phyloP scores from a whole-genome alignment of 768 basidiomycete species.

The Tricholoma furcatifolium region DNA sequence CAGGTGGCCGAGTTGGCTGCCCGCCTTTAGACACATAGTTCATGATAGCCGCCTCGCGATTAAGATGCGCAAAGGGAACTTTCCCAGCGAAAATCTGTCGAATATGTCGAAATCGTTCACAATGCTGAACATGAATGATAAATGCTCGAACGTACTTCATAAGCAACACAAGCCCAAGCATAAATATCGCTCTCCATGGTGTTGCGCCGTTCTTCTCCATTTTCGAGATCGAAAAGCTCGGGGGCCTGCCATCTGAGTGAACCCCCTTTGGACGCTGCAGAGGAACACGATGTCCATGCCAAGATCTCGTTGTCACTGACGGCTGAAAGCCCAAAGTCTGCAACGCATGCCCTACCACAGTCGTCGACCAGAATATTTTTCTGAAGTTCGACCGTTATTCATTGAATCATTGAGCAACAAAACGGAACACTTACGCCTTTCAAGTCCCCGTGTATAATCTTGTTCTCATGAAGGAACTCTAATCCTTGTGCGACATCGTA shows the following conservation, averaged over 20 bases:
- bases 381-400: constrained; percentile 7
- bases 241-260: constrained; percentile 20
- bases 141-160: constrained; percentile 19
- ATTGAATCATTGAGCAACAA: background rate
- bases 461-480: constrained; percentile 29
- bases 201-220: background rate
- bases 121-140: background rate
- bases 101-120: background rate
- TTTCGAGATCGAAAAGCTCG: constrained; percentile 14
- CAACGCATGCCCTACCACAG: constrained; percentile 16
- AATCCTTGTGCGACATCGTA: constrained; percentile 30
- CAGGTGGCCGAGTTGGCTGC: background rate
- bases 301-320: constrained; percentile 12
- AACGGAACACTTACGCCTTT: constrained; percentile 30
- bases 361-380: constrained; percentile 21
- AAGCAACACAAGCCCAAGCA: constrained; percentile 16
- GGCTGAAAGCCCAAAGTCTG: constrained; percentile 23
- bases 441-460: constrained; percentile 44
- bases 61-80: background rate
- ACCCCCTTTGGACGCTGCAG: constrained; percentile 6
- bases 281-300: constrained; percentile 12
- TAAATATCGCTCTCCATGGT: constrained; percentile 17
- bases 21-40: background rate
- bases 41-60: background rate
- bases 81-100: background rate